Conservation (phyloP, 169 alveolate species). For the Plasmodium coatneyi region DNA sequence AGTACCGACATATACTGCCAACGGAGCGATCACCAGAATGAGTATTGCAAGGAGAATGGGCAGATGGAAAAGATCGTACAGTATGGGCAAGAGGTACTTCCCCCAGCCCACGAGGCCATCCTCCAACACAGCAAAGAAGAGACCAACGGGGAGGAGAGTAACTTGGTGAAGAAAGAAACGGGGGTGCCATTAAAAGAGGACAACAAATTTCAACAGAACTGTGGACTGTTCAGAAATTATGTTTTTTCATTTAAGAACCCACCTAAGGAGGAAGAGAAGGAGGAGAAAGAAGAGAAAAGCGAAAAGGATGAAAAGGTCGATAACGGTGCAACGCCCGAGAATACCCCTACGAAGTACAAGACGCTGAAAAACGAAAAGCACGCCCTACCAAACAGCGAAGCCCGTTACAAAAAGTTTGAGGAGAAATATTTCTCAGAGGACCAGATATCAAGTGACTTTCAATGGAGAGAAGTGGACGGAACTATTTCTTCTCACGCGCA, state of each 20-base stretch:
- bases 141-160: not conserved
- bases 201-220: not conserved
- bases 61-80: not conserved
- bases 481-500: slow-evolving; percentile 28
- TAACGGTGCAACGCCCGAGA: not conserved
- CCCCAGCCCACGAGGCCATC: not conserved
- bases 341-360: slow-evolving; percentile 2
- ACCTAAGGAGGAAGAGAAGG: not conserved
- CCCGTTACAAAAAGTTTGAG: slow-evolving; percentile 15
- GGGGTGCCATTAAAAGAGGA: not conserved
- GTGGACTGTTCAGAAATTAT: slow-evolving; percentile 9
- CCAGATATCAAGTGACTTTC: slow-evolving; percentile 21
- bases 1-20: not conserved
- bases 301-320: not conserved
- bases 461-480: slow-evolving; percentile 37
- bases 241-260: slow-evolving; percentile 33
- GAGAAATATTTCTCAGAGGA: slow-evolving; percentile 18
- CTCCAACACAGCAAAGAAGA: not conserved
- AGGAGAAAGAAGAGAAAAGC: not conserved
- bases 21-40: not conserved
- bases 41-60: not conserved
- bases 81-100: not conserved
- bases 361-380: slow-evolving; percentile 16
- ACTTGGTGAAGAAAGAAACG: not conserved
- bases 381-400: not conserved